Evolutionary conservation across 306 rosid genomes (phyloP).

Genomic region (Dalbergia cochinchinensis): DNA sequence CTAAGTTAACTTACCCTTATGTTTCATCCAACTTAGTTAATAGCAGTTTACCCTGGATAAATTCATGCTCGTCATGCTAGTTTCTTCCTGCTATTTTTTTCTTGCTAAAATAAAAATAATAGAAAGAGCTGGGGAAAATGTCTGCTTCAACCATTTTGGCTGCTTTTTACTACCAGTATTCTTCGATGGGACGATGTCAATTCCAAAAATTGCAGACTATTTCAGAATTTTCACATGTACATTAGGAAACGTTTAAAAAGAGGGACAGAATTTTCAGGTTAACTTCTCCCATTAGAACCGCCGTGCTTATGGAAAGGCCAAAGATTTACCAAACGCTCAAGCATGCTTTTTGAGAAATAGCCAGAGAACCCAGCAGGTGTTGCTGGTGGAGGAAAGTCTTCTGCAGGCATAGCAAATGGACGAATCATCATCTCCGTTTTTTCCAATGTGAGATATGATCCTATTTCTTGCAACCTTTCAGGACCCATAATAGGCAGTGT

Average conservation of each 20-base stretch:
- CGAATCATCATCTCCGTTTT: slow-evolving; percentile 88
- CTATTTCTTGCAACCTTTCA: slow-evolving; percentile 95
- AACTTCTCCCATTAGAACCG: slow-evolving; percentile 67
- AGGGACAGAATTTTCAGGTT: background rate
- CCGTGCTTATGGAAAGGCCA: slow-evolving; percentile 94
- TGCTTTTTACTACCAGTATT: slow-evolving; percentile 16
- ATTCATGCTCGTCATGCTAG: background rate
- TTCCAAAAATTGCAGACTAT: slow-evolving; percentile 25
- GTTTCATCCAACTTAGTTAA: background rate
- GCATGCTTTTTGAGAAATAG: slow-evolving; percentile 85
- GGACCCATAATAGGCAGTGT: slow-evolving; percentile 97
- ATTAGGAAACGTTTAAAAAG: slow-evolving; percentile 18
- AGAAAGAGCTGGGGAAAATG: background rate
- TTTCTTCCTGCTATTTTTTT: background rate
- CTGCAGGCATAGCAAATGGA: slow-evolving; percentile 97
- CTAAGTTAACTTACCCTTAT: background rate
- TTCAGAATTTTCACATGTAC: slow-evolving; percentile 34
- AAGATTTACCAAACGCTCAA: slow-evolving; percentile 93
- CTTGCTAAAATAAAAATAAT: background rate
- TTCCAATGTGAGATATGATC: slow-evolving; percentile 83
- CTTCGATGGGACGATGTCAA: slow-evolving; percentile 14
- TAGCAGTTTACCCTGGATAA: background rate
- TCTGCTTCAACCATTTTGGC: background rate
- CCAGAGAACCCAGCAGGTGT: slow-evolving; percentile 92
- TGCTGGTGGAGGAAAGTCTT: slow-evolving; percentile 95